A percentile compares a stretch with the other conserved stretches of the same genome.
phyloP scores from a whole-genome alignment of 805 yeast species.

The Schizosaccharomyces osmophilus region DNA sequence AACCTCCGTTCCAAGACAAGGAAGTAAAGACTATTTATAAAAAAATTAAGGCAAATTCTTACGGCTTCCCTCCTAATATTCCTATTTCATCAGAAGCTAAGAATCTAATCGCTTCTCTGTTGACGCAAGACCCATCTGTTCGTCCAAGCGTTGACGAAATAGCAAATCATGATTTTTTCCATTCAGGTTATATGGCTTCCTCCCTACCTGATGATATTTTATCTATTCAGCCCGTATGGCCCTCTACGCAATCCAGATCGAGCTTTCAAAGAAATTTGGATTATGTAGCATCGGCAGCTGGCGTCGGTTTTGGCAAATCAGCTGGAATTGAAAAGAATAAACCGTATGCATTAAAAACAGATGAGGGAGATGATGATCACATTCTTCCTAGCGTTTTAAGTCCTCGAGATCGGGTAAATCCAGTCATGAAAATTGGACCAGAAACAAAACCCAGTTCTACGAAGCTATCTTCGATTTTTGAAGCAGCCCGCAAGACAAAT shows the following conservation, averaged over 20 bases:
- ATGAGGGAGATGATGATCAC: not conserved
- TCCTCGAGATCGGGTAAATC: not conserved
- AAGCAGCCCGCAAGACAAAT: not conserved
- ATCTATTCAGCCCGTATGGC: not conserved
- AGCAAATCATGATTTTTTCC: constrained; percentile 66
- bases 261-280: not conserved
- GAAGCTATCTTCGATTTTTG: not conserved
- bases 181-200: constrained; percentile 20
- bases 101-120: constrained; percentile 42
- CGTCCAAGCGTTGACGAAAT: constrained; percentile 68
- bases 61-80: constrained; percentile 46
- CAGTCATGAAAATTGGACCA: not conserved
- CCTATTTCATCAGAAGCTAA: constrained; percentile 47
- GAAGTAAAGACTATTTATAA: constrained; percentile 83
- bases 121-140: constrained; percentile 48
- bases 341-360: not conserved
- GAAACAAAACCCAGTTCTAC: not conserved
- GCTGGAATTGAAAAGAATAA: not conserved
- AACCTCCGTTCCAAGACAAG: constrained; percentile 93
- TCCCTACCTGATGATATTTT: not conserved
- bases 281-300: not conserved
- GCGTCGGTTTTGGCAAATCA: not conserved
- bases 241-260: not conserved
- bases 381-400: not conserved
- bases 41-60: constrained; percentile 52